These are phyloP conservation scores for Zygosaccharomyces pseudobailii DNA, from an alignment of 1,139 yeast species.

Conservation along the genomic window DNA sequence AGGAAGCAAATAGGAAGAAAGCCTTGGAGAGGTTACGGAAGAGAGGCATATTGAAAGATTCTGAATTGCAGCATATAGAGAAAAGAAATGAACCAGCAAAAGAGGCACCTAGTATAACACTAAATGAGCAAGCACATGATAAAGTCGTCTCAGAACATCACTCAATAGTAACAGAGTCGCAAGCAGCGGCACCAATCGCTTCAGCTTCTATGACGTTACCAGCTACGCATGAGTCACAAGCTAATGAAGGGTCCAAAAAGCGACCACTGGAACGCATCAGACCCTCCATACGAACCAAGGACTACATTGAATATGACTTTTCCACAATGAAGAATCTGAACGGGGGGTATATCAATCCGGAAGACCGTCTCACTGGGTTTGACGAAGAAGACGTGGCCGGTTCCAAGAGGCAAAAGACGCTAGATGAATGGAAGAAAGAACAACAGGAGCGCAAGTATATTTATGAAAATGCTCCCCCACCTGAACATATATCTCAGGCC, in stretches of 20 bases:
- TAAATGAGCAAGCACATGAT: slow-evolving; percentile 14
- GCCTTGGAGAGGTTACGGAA: slow-evolving; percentile 52
- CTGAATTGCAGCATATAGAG: slow-evolving; percentile 19
- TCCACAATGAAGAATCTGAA: slow-evolving; percentile 81
- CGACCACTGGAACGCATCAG: slow-evolving; percentile 24
- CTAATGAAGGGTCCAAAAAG: slow-evolving; percentile 4
- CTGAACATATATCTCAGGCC: slow-evolving; percentile 61
- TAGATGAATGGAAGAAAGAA: slow-evolving; percentile 76
- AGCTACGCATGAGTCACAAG: neutral
- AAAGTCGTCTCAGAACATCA: slow-evolving; percentile 18
- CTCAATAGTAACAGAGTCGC: neutral
- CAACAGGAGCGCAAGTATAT: slow-evolving; percentile 40
- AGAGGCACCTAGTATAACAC: slow-evolving; percentile 32
- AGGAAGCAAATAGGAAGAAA: slow-evolving; percentile 51
- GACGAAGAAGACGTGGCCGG: slow-evolving; percentile 25
- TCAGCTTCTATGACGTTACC: neutral
- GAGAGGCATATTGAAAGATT: slow-evolving; percentile 33
- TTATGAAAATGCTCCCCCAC: slow-evolving; percentile 58
- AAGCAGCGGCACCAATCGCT: neutral
- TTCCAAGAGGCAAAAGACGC: slow-evolving; percentile 39
- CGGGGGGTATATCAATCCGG: slow-evolving; percentile 73
- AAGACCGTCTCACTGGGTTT: slow-evolving; percentile 31
- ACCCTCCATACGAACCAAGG: slow-evolving; percentile 47
- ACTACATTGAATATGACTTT: slow-evolving; percentile 89
- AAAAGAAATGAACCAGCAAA: slow-evolving; percentile 31